These are phyloP conservation scores for rapeseed (Brassica napus) DNA, from an alignment of 345 rosid genomes.

Conservation along the genomic window Da-Ae NC_063444.1:49360001-49360500, in stretches of 20 bases:
- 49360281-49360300: not conserved
- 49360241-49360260: slow-evolving; percentile 8
- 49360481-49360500: not conserved
- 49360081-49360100: slow-evolving; percentile 13
- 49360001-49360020: not conserved
- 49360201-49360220: not conserved
- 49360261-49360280: not conserved
- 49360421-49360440: not conserved
- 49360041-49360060: slow-evolving; percentile 33
- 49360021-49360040: slow-evolving; percentile 4
- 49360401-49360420: not conserved
- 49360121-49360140: slow-evolving; percentile 21
- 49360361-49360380: not conserved
- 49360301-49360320: not conserved
- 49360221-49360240: not conserved
- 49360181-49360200: not conserved
- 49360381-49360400: not conserved
- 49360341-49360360: not conserved
- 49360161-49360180: not conserved
- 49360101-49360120: slow-evolving; percentile 19
- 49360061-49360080: not conserved
- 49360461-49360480: not conserved
- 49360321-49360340: not conserved
- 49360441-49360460: not conserved
- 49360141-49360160: slow-evolving; percentile 24